Evolutionary conservation across 345 rosid species (phyloP).

Genomic region (Toxicodendron radicans): DNA sequence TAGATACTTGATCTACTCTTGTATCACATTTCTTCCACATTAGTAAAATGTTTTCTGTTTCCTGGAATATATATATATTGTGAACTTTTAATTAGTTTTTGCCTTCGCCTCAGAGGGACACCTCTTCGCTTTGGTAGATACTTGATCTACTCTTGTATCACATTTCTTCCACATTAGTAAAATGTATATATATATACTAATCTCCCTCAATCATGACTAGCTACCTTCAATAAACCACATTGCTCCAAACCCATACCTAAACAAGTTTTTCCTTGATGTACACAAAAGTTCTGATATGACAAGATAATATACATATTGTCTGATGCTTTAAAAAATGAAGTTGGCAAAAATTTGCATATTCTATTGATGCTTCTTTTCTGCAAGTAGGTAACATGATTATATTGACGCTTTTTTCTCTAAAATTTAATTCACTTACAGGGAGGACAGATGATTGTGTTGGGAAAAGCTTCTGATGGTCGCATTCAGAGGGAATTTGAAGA

Average conservation of each 20-base stretch:
- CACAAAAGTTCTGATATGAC: background rate
- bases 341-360: background rate
- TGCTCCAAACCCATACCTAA: background rate
- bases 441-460: conserved; percentile 59
- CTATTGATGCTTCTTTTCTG: background rate
- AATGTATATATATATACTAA: no score
- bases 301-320: background rate
- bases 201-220: background rate
- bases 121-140: no score
- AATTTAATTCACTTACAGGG: conserved; percentile 34
- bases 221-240: background rate
- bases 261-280: background rate
- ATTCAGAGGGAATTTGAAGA: conserved; percentile 47
- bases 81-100: no score
- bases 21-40: no score
- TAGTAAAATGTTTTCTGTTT: no score
- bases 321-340: background rate
- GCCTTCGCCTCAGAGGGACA: no score
- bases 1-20: no score
- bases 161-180: no score
- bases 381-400: background rate
- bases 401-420: background rate
- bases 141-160: no score
- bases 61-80: no score
- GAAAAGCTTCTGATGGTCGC: conserved; percentile 48